phyloP scores from a whole-genome alignment of 768 basidiomycete genomes.

The Lactifluus hygrophoroides region DNA sequence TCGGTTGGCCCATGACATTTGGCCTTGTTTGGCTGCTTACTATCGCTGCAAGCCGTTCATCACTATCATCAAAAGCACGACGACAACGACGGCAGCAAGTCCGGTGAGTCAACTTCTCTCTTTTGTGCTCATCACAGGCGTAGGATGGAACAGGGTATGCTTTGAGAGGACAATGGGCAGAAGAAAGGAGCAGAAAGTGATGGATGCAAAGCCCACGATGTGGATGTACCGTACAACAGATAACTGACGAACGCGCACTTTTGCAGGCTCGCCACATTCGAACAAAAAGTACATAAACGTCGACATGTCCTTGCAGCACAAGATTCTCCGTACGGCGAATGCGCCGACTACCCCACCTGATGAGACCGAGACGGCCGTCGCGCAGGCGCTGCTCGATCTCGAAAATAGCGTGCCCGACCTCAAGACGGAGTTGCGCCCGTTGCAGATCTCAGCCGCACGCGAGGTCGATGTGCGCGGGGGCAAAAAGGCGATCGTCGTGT shows the following conservation, averaged over 20 bases:
- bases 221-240: slow-evolving; percentile 10
- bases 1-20: neutral
- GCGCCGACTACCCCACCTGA: slow-evolving; percentile 84
- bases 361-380: slow-evolving; percentile 85
- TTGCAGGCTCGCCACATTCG: neutral
- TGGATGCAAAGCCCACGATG: slow-evolving; percentile 2
- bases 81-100: slow-evolving; percentile 10
- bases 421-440: slow-evolving; percentile 89
- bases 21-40: slow-evolving; percentile 5
- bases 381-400: slow-evolving; percentile 94
- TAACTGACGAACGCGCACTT: neutral
- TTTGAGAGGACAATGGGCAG: neutral
- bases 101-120: slow-evolving; percentile 4
- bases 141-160: neutral
- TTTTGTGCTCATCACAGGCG: neutral
- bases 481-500: slow-evolving; percentile 98
- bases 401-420: slow-evolving; percentile 98
- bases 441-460: slow-evolving; percentile 97
- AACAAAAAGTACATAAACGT: neutral
- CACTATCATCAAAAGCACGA: slow-evolving; percentile 5
- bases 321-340: slow-evolving; percentile 95
- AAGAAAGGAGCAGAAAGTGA: neutral
- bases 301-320: slow-evolving; percentile 67
- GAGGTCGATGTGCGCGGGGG: slow-evolving; percentile 99
- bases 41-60: neutral